Evolutionary conservation across 768 basidiomycete species (phyloP), one percentile per base, ranked within the genome.

Genomic region (Mycena latifolia): DNA sequence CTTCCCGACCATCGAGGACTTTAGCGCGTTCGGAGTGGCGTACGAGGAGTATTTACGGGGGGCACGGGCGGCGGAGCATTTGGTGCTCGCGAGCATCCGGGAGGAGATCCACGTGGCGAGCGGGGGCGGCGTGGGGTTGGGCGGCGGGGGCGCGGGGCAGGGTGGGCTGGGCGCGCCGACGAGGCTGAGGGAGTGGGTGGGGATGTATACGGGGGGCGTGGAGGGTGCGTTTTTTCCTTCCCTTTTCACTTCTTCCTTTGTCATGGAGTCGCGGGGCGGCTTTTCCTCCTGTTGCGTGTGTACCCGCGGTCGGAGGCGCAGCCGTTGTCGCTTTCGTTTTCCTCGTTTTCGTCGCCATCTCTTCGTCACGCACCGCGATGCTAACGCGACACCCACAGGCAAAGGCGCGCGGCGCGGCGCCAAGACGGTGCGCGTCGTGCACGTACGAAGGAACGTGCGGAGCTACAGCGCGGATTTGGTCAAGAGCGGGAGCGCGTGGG

Each of bases 381-480:
- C 37, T 39, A 18, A 9, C 15, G 37, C 6, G 3, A 18, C 5
- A 12, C 15, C 17, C 17, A 4, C 37, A 39, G 37, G 37, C 37
- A 39, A 39, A 18, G 73, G 95, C 95, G 33, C 76, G 0, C 85
- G 96, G 27, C 86, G 88, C 24, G 95, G 94, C 0, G 91, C 90
- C 1, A 86, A 91, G 45, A 89, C 92, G 0, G 83, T 93, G n/a
- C 86, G 91, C 12, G 87, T 97, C 22, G 85, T 93, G 64, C 86
- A 87, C 69, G 91, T 95, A 2, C 84, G 90, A 29, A 82, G 95
- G 55, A 91, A 93, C 67, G 94, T 97, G 3, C 81, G 96, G 27
- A 91, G 95, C 81, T 98, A 98, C 77, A 89, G 92, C 1, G 85
- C 88, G 2, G 96, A 98, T 74, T 83, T 99, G 25, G 89, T 98